These are phyloP conservation scores for Umbelopsis sp. DNA, from an alignment of 192 early-diverging fungal genomes.

Conservation along the genomic window DNA sequence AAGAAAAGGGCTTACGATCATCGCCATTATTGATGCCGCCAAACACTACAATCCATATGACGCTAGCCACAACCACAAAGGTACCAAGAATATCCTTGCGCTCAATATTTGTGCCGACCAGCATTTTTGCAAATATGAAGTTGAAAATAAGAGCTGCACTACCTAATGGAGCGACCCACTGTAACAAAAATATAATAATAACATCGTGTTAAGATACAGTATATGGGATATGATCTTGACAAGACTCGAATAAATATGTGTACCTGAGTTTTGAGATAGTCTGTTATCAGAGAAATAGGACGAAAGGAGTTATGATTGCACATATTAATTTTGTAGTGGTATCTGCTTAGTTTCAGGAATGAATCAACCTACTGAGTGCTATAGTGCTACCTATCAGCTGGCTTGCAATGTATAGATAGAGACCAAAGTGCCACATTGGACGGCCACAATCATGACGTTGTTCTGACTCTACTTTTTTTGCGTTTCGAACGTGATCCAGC, in stretches of 20 bases:
- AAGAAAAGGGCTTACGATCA: constrained; percentile 35
- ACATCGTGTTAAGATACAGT: not conserved
- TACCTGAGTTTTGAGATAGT: constrained; percentile 61
- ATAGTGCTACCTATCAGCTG: constrained; percentile 58
- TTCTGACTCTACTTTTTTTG: constrained; percentile 27
- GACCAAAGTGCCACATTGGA: constrained; percentile 60
- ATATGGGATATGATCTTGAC: not conserved
- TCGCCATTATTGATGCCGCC: constrained; percentile 52
- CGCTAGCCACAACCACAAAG: constrained; percentile 52
- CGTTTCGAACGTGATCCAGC: constrained; percentile 57
- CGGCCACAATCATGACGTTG: constrained; percentile 58
- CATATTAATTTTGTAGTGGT: too few relatives aligned
- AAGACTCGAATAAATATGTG: not conserved
- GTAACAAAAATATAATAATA: not conserved
- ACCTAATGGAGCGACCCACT: constrained; percentile 61
- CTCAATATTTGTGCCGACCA: constrained; percentile 58
- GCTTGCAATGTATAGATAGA: constrained; percentile 55
- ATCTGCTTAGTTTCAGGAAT: too few relatives aligned
- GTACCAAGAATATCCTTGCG: constrained; percentile 54
- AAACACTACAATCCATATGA: constrained; percentile 62
- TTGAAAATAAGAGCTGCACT: constrained; percentile 60
- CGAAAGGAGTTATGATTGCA: not conserved
- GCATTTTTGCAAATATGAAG: constrained; percentile 59
- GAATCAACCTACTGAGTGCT: constrained; percentile 52
- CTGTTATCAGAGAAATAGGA: constrained; percentile 25